Base-by-base conservation (phyloP, 805 yeast genomes). In the Candida chauliodis region DNA sequence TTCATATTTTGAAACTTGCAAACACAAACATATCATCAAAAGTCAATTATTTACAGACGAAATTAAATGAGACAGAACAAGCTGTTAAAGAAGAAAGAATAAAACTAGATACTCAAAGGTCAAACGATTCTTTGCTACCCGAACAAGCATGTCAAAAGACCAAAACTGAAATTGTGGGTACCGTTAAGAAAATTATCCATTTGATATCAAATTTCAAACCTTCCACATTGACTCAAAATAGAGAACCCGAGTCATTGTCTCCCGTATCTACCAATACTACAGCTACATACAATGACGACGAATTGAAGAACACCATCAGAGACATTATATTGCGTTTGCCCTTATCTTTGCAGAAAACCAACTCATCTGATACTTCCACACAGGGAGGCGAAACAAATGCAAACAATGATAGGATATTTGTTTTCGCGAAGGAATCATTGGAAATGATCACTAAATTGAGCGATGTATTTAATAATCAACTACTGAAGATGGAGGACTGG, bases 401-500 rank as follows among this genome's bases (percentile, higher is more conserved):
- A 25, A 49, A 62, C 19, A 62, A 87, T 54, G 87, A 85, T 16
- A 79, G 82, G 45, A 85, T 88, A 1, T 63, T 93, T 18, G 73
- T 84, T 4, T 69, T 91, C 43, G 97, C 98, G 0, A 83, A 84
- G 47, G 99, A 93, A 58, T 82, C 96, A 0, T 64, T 91, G 34
- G 93, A 84, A 30, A 85, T 90, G 88, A 82, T 91, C 25, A 74
- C 81, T 28, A 84, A 84, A 41, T 81, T 91, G 14, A 88, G 89
- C 47, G 74, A 73, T 36, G 90, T 90, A 5, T 88, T 95, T 49
- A 91, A 85, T 54, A 90, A 85, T 33, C 89, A 89, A 36, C 67
- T 91, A 38, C 81, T 78, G 34, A 80, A 81, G 47, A 96, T 96
- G 1, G 97, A 93, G 56, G 66, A 71, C 17, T 91, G 97, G 97